A percentile compares a stretch with the other conserved stretches of the same genome.
Conservation (phyloP, 2,329 filamentous ascomycete genomes). For the Plenodomus tracheiphilus region DNA sequence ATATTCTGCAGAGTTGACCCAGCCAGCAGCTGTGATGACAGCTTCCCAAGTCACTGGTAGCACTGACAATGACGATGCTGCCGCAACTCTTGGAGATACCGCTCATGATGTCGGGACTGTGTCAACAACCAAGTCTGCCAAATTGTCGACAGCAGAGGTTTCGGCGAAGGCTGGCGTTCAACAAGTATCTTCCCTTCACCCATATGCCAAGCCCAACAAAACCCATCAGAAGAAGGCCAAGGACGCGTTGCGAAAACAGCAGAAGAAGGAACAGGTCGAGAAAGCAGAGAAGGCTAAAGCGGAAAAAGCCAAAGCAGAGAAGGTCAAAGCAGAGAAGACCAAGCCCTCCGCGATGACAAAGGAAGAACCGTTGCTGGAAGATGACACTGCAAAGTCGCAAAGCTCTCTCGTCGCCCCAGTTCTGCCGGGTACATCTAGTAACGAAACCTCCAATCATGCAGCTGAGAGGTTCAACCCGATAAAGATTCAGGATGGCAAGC, state of each 20-base stretch:
- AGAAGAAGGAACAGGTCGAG: conserved; percentile 26
- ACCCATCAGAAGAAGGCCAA: conserved; percentile 37
- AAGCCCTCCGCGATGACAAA: conserved; percentile 3
- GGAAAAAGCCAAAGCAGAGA: conserved; percentile 8
- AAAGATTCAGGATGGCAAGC: background rate
- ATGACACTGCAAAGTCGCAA: background rate
- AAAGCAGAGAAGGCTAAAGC: conserved; percentile 16
- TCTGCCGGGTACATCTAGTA: background rate
- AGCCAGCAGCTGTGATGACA: background rate
- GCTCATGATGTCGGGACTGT: background rate
- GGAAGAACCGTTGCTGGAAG: background rate
- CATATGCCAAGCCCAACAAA: conserved; percentile 33
- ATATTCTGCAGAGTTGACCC: background rate
- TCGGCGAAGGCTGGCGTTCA: conserved; percentile 28
- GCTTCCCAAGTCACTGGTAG: background rate
- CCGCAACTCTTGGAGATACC: background rate
- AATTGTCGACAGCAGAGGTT: background rate
- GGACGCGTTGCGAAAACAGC: conserved; percentile 43
- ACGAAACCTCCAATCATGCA: background rate
- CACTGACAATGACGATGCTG: background rate
- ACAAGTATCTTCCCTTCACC: conserved; percentile 34
- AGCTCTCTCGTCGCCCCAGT: background rate
- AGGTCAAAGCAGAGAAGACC: conserved; percentile 4
- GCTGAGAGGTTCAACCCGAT: background rate
- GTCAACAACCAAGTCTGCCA: background rate